Evolutionary conservation across 352 stramenopile genomes (phyloP).

Genomic region (Phytophthora hibernalis): DNA sequence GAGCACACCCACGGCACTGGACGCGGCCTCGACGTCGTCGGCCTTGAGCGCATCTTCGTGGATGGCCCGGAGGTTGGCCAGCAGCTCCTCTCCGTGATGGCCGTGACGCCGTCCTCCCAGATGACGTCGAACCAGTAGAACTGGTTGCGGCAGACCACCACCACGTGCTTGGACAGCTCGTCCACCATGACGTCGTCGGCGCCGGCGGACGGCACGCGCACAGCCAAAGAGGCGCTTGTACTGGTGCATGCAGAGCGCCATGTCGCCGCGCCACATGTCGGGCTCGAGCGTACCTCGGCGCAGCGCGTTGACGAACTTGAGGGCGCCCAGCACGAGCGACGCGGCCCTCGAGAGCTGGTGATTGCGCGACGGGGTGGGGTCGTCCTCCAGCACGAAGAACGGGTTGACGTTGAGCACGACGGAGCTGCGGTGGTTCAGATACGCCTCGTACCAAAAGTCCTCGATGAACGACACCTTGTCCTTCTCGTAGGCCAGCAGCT

Average conservation of each 20-base stretch:
- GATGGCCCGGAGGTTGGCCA: slow-evolving; percentile 93
- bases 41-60: slow-evolving; percentile 79
- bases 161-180: slow-evolving; percentile 90
- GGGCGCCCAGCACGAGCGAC: slow-evolving; percentile 89
- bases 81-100: slow-evolving; percentile 93
- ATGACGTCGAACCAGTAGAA: slow-evolving; percentile 96
- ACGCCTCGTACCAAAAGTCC: slow-evolving; percentile 97
- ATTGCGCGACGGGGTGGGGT: slow-evolving; percentile 88
- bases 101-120: slow-evolving; percentile 85
- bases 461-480: slow-evolving; percentile 88
- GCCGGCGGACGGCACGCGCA: slow-evolving; percentile 78
- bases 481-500: slow-evolving; percentile 75
- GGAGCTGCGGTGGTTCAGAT: slow-evolving; percentile 92
- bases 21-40: slow-evolving; percentile 60
- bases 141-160: slow-evolving; percentile 94
- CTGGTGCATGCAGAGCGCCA: slow-evolving; percentile 96
- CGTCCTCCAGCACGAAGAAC: slow-evolving; percentile 95
- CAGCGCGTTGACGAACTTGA: slow-evolving; percentile 94
- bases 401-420: slow-evolving; percentile 97
- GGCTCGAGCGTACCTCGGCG: slow-evolving; percentile 91
- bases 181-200: slow-evolving; percentile 87
- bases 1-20: slow-evolving; percentile 89
- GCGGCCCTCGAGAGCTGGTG: slow-evolving; percentile 91
- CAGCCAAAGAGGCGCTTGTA: slow-evolving; percentile 93
- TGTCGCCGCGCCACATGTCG: slow-evolving; percentile 89